Percentiles rank a stretch among this genome's conserved stretches.
phyloP scores from a whole-genome alignment of 257 asterid genomes.

The Ophiorrhiza pumila region DNA sequence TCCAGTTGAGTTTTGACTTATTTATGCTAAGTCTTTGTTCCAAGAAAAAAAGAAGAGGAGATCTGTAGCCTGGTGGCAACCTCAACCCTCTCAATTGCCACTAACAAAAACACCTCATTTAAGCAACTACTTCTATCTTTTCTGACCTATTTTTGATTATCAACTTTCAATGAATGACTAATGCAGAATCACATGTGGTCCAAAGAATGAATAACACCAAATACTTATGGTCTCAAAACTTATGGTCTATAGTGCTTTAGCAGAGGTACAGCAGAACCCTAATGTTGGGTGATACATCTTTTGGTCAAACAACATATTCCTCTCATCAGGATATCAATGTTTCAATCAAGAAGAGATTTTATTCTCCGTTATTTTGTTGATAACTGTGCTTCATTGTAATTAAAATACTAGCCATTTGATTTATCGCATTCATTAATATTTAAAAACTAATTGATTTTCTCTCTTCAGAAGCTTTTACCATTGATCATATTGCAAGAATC shows the following conservation, averaged over 20 bases:
- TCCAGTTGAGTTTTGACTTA: not conserved
- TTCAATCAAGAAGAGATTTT: not conserved
- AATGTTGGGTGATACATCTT: not conserved
- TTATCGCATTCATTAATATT: not conserved
- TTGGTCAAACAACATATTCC: not conserved
- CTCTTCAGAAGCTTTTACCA: not conserved
- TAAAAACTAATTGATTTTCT: not conserved
- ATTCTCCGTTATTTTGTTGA: not conserved
- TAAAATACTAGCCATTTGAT: not conserved
- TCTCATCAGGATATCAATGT: not conserved
- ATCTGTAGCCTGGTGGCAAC: not conserved
- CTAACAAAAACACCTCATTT: not conserved
- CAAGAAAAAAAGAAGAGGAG: not conserved
- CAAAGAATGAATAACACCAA: not conserved
- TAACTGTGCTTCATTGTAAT: not conserved
- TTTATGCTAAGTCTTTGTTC: not conserved
- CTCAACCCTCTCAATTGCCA: not conserved
- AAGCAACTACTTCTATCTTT: not conserved
- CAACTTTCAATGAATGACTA: not conserved
- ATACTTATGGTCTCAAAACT: not conserved
- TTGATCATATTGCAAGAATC: not conserved
- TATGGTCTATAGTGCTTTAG: not conserved
- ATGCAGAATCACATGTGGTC: not conserved
- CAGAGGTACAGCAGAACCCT: not conserved
- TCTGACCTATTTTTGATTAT: not conserved